Evolutionary conservation across 768 basidiomycete genomes (phyloP), one percentile per base, ranked within the genome.

Genomic region (Gloeopeniophorella convolvens): DNA sequence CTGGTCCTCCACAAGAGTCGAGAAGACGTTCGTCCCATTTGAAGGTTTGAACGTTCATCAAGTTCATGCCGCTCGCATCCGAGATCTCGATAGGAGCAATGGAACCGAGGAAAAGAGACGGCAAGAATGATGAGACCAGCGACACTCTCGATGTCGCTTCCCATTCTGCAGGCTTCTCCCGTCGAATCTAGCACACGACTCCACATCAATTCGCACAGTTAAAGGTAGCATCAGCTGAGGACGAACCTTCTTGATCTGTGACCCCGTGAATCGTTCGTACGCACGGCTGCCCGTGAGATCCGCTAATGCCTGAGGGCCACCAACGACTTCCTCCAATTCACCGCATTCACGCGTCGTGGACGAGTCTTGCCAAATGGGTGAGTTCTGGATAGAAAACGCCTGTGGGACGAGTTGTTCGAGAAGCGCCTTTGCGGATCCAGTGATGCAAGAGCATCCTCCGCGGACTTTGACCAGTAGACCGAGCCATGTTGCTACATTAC

Each of bases 341-440:
- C 69, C 68, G 61, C 90, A 93, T 58, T 92, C 88, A 35, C 68
- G 66, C 0, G 80, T 83, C 0, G 89, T 92, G 0, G 88, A 90
- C 1, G 88, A 89, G 65, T 93, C 91, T 64, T 93, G 89, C 90
- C 91, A 94, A 61, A 92, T 92, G 9, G 89, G 89, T 3, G 84
- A 77, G 54, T 73, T 73, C 1, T 71, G 71, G 11, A 80, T 66
- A 5, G 87, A 80, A 64, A 92, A 90, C 3, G 88, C 88, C 7
- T 60, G 63, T 0, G 76, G 78, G 16, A 70, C 66, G 31, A 92
- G 68, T 57, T 90, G 87, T 3, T 75, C 72, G 9, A 70, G 68
- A 8, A 91, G 68, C 1, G 76, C 62, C 45, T 73, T 66, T 8
- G 63, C 54, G 80, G 58, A 62, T 83, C 73, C 47, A 90, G 72